Conservation (phyloP, 352 stramenopile species). For the Globisporangium paroecandrum region DNA sequence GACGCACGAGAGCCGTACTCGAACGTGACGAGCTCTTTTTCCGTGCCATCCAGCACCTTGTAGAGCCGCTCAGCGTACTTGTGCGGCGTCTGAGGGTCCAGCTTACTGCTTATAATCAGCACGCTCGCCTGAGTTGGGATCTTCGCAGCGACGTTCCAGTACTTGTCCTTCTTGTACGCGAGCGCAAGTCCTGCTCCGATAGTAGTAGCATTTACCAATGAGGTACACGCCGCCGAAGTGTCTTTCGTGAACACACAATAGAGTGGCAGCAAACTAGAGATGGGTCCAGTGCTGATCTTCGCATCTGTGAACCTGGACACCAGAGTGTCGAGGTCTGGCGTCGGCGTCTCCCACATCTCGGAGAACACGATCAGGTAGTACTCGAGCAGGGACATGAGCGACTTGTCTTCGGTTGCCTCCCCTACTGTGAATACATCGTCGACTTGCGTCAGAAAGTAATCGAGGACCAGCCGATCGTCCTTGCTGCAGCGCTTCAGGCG, state of each 20-base stretch:
- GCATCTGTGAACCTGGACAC: slow-evolving; percentile 23
- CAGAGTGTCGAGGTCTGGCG: slow-evolving; percentile 21
- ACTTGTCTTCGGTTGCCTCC: slow-evolving; percentile 19
- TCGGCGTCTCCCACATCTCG: slow-evolving; percentile 48
- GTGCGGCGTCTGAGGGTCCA: slow-evolving; percentile 49
- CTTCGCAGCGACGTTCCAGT: slow-evolving; percentile 41
- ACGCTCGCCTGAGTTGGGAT: slow-evolving; percentile 40
- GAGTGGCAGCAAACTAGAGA: slow-evolving; percentile 21
- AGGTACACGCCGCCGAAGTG: slow-evolving; percentile 24
- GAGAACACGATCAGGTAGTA: slow-evolving; percentile 54
- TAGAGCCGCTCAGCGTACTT: slow-evolving; percentile 46
- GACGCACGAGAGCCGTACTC: slow-evolving; percentile 35
- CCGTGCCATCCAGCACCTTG: slow-evolving; percentile 25
- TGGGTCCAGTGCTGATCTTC: slow-evolving; percentile 22
- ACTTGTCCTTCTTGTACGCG: slow-evolving; percentile 43
- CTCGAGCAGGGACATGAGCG: slow-evolving; percentile 29
- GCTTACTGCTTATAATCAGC: slow-evolving; percentile 41
- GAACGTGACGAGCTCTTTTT: slow-evolving; percentile 50
- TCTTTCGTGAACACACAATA: slow-evolving; percentile 64
- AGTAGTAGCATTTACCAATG: slow-evolving; percentile 1
- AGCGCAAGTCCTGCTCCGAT: slow-evolving; percentile 23
- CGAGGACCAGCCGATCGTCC: slow-evolving; percentile 13
- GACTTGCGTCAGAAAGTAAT: not conserved
- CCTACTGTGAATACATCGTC: not conserved
- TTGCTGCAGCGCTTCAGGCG: not conserved